These are phyloP conservation scores for Penstemon barbatus DNA, from an alignment of 257 asterid genomes.

Conservation along the genomic window DNA sequence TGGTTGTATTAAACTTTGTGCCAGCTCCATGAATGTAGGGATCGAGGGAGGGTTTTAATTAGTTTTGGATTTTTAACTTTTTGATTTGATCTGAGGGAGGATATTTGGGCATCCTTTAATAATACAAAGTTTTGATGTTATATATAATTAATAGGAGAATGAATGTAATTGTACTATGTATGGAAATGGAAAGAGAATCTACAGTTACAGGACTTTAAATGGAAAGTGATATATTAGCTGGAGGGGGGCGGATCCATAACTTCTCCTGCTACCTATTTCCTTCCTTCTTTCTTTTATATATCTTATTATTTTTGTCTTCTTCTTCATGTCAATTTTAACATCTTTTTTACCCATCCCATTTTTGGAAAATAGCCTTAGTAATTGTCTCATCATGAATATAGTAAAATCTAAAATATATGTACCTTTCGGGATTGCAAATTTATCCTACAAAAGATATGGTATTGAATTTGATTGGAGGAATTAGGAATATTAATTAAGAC, in stretches of 20 bases:
- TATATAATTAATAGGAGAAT: slow-evolving; percentile 37
- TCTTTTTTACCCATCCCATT: slow-evolving; percentile 26
- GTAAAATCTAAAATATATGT: slow-evolving; percentile 14
- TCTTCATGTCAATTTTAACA: slow-evolving; percentile 21
- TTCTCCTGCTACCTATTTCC: no score
- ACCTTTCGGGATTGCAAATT: not conserved
- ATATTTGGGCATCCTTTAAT: slow-evolving; percentile 33
- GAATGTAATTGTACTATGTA: slow-evolving; percentile 52
- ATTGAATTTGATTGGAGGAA: slow-evolving; percentile 25
- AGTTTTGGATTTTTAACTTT: not conserved
- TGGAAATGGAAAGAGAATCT: slow-evolving; percentile 49
- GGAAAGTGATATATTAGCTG: slow-evolving; percentile 24
- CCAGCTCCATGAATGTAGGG: slow-evolving; percentile 32
- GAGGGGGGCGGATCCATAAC: slow-evolving; percentile 21
- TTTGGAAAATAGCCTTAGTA: slow-evolving; percentile 21
- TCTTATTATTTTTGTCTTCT: slow-evolving; percentile 30
- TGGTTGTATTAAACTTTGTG: slow-evolving; percentile 27
- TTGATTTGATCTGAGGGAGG: slow-evolving; percentile 17
- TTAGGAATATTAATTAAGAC: slow-evolving; percentile 12
- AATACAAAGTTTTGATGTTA: slow-evolving; percentile 31
- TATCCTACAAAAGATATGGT: not conserved
- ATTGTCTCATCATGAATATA: slow-evolving; percentile 21
- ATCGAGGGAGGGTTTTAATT: slow-evolving; percentile 32
- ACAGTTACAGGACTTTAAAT: slow-evolving; percentile 47
- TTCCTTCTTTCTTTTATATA: slow-evolving; percentile 5